A percentile compares a stretch with the other conserved stretches of the same genome.
Conservation (phyloP, 768 basidiomycete species). For the Russula griseocarnosa region DNA sequence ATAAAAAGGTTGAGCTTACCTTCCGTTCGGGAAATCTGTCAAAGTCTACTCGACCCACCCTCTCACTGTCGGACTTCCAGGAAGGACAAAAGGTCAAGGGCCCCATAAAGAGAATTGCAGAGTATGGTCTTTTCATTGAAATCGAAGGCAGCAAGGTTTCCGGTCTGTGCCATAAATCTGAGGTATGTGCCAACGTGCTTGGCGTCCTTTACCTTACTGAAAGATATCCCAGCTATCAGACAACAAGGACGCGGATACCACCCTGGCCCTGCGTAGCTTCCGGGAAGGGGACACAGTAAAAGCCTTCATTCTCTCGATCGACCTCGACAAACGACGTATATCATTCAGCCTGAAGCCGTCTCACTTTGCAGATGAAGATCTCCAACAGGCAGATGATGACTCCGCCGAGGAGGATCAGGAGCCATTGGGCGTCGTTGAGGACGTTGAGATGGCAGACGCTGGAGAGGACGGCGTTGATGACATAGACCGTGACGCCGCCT, state of each 20-base stretch:
- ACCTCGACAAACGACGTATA: constrained; percentile 75
- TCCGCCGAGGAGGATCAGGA: constrained; percentile 35
- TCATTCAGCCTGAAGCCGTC: constrained; percentile 84
- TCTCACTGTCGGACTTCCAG: constrained; percentile 54
- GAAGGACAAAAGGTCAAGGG: constrained; percentile 81
- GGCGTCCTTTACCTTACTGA: neutral
- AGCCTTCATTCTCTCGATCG: constrained; percentile 67
- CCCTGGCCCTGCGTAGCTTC: constrained; percentile 74
- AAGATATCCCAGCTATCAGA: constrained; percentile 69
- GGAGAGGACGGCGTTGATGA: constrained; percentile 26
- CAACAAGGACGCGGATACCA: constrained; percentile 74
- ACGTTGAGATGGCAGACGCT: constrained; percentile 34
- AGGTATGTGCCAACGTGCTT: constrained; percentile 47
- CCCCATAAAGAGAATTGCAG: constrained; percentile 73
- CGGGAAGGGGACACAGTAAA: constrained; percentile 84
- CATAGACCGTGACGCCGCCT: constrained; percentile 18
- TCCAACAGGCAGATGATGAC: constrained; percentile 39
- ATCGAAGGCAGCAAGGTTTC: constrained; percentile 80
- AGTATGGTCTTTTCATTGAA: constrained; percentile 89
- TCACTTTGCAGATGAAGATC: constrained; percentile 71
- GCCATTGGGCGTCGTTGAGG: constrained; percentile 35
- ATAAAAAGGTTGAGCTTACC: constrained; percentile 86
- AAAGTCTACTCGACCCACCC: constrained; percentile 36
- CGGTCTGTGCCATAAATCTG: constrained; percentile 92
- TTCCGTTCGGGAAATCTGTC: constrained; percentile 65